These are phyloP conservation scores for Waltiozyma sp. DNA, from an alignment of 1,139 yeast species.

Conservation along the genomic window DNA sequence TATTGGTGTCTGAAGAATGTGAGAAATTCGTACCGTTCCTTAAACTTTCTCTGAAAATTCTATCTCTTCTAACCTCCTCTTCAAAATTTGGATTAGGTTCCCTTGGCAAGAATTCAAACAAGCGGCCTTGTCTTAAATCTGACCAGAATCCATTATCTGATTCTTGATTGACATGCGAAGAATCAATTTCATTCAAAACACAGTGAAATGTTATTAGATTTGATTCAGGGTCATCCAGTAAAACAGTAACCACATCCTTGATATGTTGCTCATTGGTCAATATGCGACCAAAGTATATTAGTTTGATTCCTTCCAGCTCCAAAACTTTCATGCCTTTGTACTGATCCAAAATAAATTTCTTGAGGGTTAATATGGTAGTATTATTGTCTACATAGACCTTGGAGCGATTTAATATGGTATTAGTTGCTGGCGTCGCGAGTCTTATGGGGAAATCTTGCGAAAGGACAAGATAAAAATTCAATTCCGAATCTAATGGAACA, in stretches of 20 bases:
- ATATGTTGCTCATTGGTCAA: slow-evolving; percentile 12
- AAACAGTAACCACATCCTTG: slow-evolving; percentile 7
- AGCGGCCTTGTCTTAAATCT: slow-evolving; percentile 15
- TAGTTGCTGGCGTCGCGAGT: slow-evolving; percentile 13
- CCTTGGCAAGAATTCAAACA: slow-evolving; percentile 20
- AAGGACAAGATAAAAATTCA: slow-evolving; percentile 11
- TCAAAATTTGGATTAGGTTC: slow-evolving; percentile 18
- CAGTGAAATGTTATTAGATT: slow-evolving; percentile 13
- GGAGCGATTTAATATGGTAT: slow-evolving; percentile 6
- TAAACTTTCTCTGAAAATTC: slow-evolving; percentile 13
- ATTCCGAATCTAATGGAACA: slow-evolving; percentile 14
- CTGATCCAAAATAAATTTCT: slow-evolving; percentile 16
- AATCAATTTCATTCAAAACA: slow-evolving; percentile 12
- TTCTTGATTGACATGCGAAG: neutral
- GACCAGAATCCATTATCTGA: slow-evolving; percentile 16
- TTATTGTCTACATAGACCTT: slow-evolving; percentile 8
- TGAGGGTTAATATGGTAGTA: slow-evolving; percentile 13
- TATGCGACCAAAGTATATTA: slow-evolving; percentile 18
- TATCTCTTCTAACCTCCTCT: slow-evolving; percentile 15
- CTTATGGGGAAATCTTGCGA: slow-evolving; percentile 11
- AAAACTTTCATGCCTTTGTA: slow-evolving; percentile 9
- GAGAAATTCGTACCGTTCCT: slow-evolving; percentile 4
- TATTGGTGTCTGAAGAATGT: neutral
- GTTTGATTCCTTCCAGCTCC: slow-evolving; percentile 10
- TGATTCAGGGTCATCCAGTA: neutral